Percentiles rank a stretch among this genome's conserved stretches.
Conservation (phyloP, 106 monocot genomes). For the Apostasia ramifera region DNA sequence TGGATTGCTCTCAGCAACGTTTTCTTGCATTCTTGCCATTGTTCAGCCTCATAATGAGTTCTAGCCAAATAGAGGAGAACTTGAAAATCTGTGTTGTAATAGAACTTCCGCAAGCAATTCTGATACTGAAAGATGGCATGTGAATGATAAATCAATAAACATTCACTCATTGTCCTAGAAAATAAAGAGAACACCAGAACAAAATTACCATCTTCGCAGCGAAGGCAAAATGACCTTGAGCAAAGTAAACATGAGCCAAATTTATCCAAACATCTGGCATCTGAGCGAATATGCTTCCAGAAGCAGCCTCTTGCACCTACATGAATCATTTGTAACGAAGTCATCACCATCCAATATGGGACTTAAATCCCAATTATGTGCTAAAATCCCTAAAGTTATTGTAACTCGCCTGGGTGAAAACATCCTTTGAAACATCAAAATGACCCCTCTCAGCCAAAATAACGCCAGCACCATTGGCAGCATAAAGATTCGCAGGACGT, state of each 20-base stretch:
- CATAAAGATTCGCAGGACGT: constrained; percentile 75
- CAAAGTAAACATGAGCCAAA: constrained; percentile 97
- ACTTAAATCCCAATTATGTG: not conserved
- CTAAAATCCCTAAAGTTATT: not conserved
- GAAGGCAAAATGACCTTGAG: constrained; percentile 91
- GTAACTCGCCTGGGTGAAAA: constrained; percentile 77
- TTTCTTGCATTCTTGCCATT: constrained; percentile 99
- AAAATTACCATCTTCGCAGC: constrained; percentile 87
- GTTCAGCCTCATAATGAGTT: constrained; percentile 95
- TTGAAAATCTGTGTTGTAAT: constrained; percentile 74
- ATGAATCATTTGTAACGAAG: not conserved
- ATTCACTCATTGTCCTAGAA: not conserved
- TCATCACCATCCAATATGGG: not conserved
- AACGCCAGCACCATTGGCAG: constrained; percentile 96
- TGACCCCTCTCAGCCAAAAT: constrained; percentile 92
- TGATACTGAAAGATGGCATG: constrained; percentile 70
- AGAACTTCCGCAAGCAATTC: constrained; percentile 95
- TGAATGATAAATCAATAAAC: constrained; percentile 1
- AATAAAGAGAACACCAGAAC: not conserved
- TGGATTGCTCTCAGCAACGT: constrained; percentile 89
- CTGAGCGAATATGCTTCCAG: constrained; percentile 90
- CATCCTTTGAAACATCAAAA: constrained; percentile 91
- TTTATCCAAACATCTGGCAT: constrained; percentile 99
- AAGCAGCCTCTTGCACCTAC: constrained; percentile 98
- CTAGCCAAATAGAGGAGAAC: constrained; percentile 85